Conservation (phyloP, 306 rosid genomes). For the Argentina anserina region DNA sequence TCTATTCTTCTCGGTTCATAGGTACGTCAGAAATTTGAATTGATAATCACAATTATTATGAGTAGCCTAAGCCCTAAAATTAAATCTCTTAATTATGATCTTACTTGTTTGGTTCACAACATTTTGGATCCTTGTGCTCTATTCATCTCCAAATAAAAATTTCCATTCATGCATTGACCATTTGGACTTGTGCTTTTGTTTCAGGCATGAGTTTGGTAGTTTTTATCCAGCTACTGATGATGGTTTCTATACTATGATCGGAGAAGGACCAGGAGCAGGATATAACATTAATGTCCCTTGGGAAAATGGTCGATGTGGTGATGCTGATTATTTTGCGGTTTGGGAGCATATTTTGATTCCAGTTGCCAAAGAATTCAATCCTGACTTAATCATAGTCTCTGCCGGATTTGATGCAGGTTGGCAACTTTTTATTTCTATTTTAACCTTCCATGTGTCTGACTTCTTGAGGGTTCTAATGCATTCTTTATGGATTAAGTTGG, state of each 20-base stretch:
- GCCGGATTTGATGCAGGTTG: constrained; percentile 99
- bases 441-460: not conserved
- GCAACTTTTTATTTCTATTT: not conserved
- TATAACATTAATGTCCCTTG: constrained; percentile 92
- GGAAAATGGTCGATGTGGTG: constrained; percentile 90
- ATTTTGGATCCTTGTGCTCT: too few species aligned
- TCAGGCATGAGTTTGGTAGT: constrained; percentile 87
- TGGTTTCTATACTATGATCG: constrained; percentile 75
- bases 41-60: not conserved
- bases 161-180: constrained; percentile 15
- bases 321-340: constrained; percentile 87
- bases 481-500: not conserved
- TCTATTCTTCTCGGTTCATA: constrained; percentile 93
- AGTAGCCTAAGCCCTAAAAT: constrained; percentile 7
- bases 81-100: not conserved
- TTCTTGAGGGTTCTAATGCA: not conserved
- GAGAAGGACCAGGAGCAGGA: constrained; percentile 83
- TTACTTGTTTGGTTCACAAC: constrained; percentile 16
- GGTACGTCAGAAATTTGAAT: constrained; percentile 37
- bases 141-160: constrained; percentile 15
- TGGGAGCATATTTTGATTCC: constrained; percentile 96
- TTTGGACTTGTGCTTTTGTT: constrained; percentile 22
- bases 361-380: constrained; percentile 77
- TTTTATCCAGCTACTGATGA: constrained; percentile 74
- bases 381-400: constrained; percentile 75